A percentile compares a stretch with the other conserved stretches of the same genome.
Evolutionary conservation across 495 filamentous ascomycete genomes (phyloP).

Genomic region (Sphaerosporella brunnea): DNA sequence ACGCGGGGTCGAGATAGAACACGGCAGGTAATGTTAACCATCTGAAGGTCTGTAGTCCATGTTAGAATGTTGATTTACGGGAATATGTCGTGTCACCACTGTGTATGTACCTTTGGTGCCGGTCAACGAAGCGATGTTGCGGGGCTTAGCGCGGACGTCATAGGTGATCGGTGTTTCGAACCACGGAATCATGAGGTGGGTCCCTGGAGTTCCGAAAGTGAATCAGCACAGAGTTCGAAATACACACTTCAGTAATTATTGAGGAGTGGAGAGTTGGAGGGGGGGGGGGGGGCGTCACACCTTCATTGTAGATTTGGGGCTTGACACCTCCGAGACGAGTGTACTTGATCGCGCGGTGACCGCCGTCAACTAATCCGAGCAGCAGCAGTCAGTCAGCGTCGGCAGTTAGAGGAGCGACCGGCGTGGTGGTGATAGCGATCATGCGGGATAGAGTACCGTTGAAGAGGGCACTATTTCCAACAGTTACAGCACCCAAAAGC

Average conservation of each 20-base stretch:
- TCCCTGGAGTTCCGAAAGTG: conserved; percentile 40
- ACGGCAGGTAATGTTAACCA: conserved; percentile 99
- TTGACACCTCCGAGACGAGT: conserved; percentile 80
- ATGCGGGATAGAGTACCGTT: conserved; percentile 42
- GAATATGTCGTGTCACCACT: neutral
- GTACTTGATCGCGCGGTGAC: conserved; percentile 98
- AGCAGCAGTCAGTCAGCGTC: too few species aligned
- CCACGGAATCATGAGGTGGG: conserved; percentile 86
- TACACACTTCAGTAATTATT: too few species aligned
- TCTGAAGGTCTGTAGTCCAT: conserved; percentile 55
- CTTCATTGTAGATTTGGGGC: conserved; percentile 94
- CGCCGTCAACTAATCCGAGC: conserved; percentile 99
- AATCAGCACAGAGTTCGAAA: neutral
- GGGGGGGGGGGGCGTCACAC: conserved; percentile 31
- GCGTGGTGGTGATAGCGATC: too few species aligned
- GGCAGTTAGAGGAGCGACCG: too few species aligned
- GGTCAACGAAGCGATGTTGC: conserved; percentile 90
- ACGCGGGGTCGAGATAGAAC: conserved; percentile 83
- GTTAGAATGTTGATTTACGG: neutral
- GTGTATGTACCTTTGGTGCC: conserved; percentile 52
- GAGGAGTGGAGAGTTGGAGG: neutral
- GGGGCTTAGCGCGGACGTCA: conserved; percentile 92
- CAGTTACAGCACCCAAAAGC: conserved; percentile 45
- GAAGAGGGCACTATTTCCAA: conserved; percentile 76
- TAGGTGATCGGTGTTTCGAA: conserved; percentile 92